phyloP scores from a whole-genome alignment of 306 rosid species.

The Lagenaria siceraria region DNA sequence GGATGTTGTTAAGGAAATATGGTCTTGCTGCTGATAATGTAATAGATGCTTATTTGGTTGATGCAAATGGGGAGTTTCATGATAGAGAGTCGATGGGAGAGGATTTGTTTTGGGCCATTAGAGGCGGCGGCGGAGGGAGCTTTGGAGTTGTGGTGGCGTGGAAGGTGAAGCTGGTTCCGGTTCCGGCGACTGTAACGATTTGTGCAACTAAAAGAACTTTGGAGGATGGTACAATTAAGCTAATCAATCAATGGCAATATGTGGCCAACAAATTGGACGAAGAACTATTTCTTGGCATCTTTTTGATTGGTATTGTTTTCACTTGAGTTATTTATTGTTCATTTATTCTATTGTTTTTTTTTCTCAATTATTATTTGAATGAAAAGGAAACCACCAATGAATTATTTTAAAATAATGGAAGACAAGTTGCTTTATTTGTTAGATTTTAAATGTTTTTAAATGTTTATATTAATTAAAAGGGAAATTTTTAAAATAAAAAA shows the following conservation, averaged over 20 bases:
- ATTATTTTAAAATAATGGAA: no score
- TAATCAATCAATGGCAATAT: not conserved
- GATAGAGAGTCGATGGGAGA: not conserved
- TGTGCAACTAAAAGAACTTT: not conserved
- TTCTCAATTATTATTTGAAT: no score
- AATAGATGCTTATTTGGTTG: not conserved
- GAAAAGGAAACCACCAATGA: no score
- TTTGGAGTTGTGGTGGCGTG: not conserved
- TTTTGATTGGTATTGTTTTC: not conserved
- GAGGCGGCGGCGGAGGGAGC: conserved; percentile 4
- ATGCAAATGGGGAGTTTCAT: not conserved
- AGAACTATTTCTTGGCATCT: not conserved
- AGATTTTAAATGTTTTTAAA: no score
- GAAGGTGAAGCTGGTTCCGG: not conserved
- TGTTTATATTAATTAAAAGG: no score
- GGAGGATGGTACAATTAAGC: not conserved
- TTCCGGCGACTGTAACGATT: not conserved
- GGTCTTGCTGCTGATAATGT: not conserved
- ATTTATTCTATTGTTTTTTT: no score
- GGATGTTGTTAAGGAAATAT: not conserved
- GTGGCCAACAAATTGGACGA: not conserved
- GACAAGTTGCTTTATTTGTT: no score
- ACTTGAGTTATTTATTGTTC: not conserved
- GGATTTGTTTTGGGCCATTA: not conserved
- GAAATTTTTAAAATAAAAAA: no score